phyloP scores from a whole-genome alignment of 2,329 filamentous ascomycete genomes.

The Aspergillus caelatus region DNA sequence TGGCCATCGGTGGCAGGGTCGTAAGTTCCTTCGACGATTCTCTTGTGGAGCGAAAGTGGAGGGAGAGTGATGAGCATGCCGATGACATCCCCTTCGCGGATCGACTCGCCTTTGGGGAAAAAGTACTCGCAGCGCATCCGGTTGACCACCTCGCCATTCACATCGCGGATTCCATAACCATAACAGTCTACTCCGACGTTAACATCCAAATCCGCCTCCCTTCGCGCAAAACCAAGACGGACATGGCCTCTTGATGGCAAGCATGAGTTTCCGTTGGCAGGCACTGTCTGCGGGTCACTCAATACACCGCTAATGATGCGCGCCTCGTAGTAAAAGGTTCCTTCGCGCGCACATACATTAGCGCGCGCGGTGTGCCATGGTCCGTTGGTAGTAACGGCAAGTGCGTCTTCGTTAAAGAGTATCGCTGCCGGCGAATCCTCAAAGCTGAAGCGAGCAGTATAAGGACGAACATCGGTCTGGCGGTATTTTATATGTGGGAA shows the following conservation, averaged over 20 bases:
- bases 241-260: slow-evolving; percentile 45
- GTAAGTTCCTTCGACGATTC: slow-evolving; percentile 83
- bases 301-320: slow-evolving; percentile 74
- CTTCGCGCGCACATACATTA: slow-evolving; percentile 87
- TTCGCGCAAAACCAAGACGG: slow-evolving; percentile 52
- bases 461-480: slow-evolving; percentile 82
- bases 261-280: slow-evolving; percentile 25
- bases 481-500: slow-evolving; percentile 92
- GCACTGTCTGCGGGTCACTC: slow-evolving; percentile 25
- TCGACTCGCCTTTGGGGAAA: slow-evolving; percentile 74
- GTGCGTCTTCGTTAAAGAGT: slow-evolving; percentile 75
- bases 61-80: slow-evolving; percentile 91
- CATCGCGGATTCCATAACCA: slow-evolving; percentile 90
- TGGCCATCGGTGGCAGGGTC: slow-evolving; percentile 76
- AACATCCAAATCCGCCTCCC: slow-evolving; percentile 51
- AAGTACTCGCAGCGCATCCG: slow-evolving; percentile 93
- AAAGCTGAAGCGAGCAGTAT: slow-evolving; percentile 82
- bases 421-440: slow-evolving; percentile 88
- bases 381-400: slow-evolving; percentile 83
- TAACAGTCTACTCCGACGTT: slow-evolving; percentile 88
- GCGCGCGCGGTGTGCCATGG: slow-evolving; percentile 89
- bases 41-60: slow-evolving; percentile 80
- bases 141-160: slow-evolving; percentile 87
- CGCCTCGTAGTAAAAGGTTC: slow-evolving; percentile 92
- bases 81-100: slow-evolving; percentile 89